Base-by-base conservation (phyloP, 2,329 filamentous ascomycete species). In the Penicillium aurantiogriseum region DNA sequence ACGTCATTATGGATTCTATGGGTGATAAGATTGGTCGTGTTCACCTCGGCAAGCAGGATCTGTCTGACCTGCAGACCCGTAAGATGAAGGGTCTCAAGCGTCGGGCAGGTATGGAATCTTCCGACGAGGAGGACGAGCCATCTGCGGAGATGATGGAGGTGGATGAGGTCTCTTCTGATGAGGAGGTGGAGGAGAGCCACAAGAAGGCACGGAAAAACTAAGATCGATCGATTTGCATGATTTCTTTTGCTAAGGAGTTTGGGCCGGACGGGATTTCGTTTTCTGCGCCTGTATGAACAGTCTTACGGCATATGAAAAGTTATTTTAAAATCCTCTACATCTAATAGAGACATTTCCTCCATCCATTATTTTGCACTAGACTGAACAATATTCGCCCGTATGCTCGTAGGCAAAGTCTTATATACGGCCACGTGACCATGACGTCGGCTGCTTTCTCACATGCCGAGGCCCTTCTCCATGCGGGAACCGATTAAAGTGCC, bases 1-100 rank as follows among this genome's bases (percentile, higher is more conserved):
- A 99, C 76, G 88, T 99, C 67, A 85, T 87, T 54, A 95, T 90
- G 56, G 92, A 97, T 74, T 77, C 87, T 43, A 91, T 99, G 79
- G 94, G 94, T 73, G 94, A 99, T 78, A 97, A 97, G 87, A 83
- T 97, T 63, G 94, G 93, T 62, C 88, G 92, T 67, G 89, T 99
- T 62, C 94, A 99, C 75, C 77, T 96, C 59, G 91, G 90, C 70
- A 91, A 88, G 80, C 92, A 97, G 78, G 92, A 99, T 78, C 83
- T 99, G 58, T 83, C 81, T 71, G 85, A 89, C 68, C 77, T 99
- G 76, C 94, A 99, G 81, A 95, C 92, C 52, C 88, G 94, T 72
- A 99, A 99, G 86, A 97, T 99, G 92, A 99, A 99, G 86, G 94
- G 92, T 65, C 77, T 99, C 66, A 99, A 97, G 85, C 84, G 94